phyloP scores from a whole-genome alignment of 768 basidiomycete species.

The Serendipita sp. region DNA sequence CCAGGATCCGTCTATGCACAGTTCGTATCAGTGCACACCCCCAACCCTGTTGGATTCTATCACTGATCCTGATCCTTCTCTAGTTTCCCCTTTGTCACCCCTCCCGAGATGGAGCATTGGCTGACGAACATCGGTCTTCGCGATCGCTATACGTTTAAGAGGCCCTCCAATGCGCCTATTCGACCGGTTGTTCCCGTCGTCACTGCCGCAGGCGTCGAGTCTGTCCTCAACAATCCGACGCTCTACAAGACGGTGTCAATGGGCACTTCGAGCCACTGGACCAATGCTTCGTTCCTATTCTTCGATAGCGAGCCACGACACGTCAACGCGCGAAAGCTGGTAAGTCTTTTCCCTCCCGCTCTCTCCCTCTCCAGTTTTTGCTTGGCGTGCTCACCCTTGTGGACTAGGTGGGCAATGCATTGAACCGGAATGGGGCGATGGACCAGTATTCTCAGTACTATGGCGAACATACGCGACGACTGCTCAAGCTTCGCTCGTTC shows the following conservation, averaged over 20 bases:
- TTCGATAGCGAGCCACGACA: slow-evolving; percentile 26
- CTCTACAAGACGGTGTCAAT: slow-evolving; percentile 25
- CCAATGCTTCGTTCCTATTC: slow-evolving; percentile 24
- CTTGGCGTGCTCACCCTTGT: not conserved
- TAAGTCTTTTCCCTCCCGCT: not conserved
- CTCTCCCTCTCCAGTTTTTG: not conserved
- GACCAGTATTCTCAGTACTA: slow-evolving; percentile 16
- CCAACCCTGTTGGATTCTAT: not conserved
- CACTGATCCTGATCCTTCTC: not conserved
- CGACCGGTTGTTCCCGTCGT: slow-evolving; percentile 5
- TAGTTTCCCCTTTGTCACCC: slow-evolving; percentile 61
- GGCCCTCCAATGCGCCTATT: slow-evolving; percentile 26
- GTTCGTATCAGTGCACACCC: slow-evolving; percentile 4
- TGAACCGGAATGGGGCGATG: slow-evolving; percentile 10
- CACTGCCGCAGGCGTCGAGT: slow-evolving; percentile 10
- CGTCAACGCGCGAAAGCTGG: slow-evolving; percentile 18
- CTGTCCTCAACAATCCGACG: slow-evolving; percentile 18
- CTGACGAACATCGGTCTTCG: slow-evolving; percentile 24
- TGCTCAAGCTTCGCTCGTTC: slow-evolving; percentile 12
- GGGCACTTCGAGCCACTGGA: slow-evolving; percentile 18
- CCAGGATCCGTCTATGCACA: slow-evolving; percentile 51
- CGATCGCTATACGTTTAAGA: slow-evolving; percentile 42
- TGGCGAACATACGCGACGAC: slow-evolving; percentile 19
- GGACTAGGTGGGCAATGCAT: slow-evolving; percentile 11
- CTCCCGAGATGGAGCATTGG: slow-evolving; percentile 30